phyloP scores from a whole-genome alignment of 169 alveolate species.

The Plasmodium blacklocki region DNA sequence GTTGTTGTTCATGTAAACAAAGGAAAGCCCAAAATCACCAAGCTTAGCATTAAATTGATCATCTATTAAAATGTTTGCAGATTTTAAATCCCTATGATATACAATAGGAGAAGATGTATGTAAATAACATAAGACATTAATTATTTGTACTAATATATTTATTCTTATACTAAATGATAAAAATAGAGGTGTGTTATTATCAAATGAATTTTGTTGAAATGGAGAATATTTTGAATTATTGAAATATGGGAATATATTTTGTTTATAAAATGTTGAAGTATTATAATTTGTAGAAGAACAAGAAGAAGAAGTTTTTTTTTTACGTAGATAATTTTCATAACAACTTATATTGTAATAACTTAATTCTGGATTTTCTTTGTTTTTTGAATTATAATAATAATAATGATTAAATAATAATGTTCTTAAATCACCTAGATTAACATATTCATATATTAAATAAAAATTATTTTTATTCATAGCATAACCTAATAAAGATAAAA shows the following conservation, averaged over 20 bases:
- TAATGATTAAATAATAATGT: constrained; percentile 64
- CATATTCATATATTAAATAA: constrained; percentile 61
- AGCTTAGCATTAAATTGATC: constrained; percentile 81
- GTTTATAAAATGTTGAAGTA: constrained; percentile 1
- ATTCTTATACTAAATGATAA: constrained; percentile 35
- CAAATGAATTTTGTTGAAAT: background rate
- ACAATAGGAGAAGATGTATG: constrained; percentile 75
- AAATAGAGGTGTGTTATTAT: constrained; percentile 22
- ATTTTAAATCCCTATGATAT: constrained; percentile 82
- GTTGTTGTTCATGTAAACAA: constrained; percentile 47
- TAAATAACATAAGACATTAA: constrained; percentile 58
- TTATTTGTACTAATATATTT: constrained; percentile 57
- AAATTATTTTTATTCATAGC: constrained; percentile 37
- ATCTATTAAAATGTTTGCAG: constrained; percentile 81
- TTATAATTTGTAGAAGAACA: background rate
- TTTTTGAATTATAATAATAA: constrained; percentile 46
- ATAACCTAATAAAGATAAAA: constrained; percentile 67
- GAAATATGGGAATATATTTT: background rate
- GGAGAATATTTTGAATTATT: background rate
- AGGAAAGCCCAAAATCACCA: constrained; percentile 82
- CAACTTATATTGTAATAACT: background rate
- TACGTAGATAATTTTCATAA: constrained; percentile 6
- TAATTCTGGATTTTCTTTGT: constrained; percentile 21
- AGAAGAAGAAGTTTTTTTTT: constrained; percentile 7
- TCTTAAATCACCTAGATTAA: constrained; percentile 57